Evolutionary conservation across 192 early-diverging fungal genomes (phyloP).

Genomic region (Helicostylum pulchrum): DNA sequence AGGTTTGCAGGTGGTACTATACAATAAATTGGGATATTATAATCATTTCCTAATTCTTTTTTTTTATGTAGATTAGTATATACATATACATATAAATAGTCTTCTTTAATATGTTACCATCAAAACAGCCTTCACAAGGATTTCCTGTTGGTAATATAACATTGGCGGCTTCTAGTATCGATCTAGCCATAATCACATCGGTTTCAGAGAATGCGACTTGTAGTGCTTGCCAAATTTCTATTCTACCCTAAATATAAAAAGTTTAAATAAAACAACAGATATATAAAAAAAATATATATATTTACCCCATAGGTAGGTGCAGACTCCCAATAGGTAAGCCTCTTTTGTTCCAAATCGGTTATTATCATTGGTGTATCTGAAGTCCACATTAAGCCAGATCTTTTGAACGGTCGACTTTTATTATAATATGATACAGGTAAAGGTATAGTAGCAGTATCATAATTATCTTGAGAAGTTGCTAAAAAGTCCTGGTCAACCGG

Average conservation of each 20-base stretch:
- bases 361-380: conserved; percentile 39
- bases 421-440: not conserved
- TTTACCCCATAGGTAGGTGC: conserved; percentile 64
- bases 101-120: conserved; percentile 40
- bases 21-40: conserved; percentile 67
- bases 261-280: too few relatives aligned
- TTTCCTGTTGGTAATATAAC: conserved; percentile 69
- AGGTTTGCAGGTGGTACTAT: conserved; percentile 58
- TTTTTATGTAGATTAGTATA: not conserved
- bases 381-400: conserved; percentile 38
- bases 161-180: conserved; percentile 63
- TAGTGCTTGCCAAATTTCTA: conserved; percentile 78
- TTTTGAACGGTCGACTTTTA: conserved; percentile 30
- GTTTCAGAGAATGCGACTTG: conserved; percentile 54
- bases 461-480: not conserved
- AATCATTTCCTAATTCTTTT: conserved; percentile 60
- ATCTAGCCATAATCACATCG: conserved; percentile 51
- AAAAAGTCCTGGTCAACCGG: too few relatives aligned
- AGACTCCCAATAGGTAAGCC: conserved; percentile 74
- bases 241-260: conserved; percentile 42
- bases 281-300: too few relatives aligned
- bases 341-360: conserved; percentile 45
- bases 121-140: conserved; percentile 73
- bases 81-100: too few relatives aligned
- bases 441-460: not conserved